Percentiles rank a stretch among this genome's conserved stretches.
phyloP scores from a whole-genome alignment of 225 moss, liverwort and hornwort genomes.

The Thuidium tamariscinum region DNA sequence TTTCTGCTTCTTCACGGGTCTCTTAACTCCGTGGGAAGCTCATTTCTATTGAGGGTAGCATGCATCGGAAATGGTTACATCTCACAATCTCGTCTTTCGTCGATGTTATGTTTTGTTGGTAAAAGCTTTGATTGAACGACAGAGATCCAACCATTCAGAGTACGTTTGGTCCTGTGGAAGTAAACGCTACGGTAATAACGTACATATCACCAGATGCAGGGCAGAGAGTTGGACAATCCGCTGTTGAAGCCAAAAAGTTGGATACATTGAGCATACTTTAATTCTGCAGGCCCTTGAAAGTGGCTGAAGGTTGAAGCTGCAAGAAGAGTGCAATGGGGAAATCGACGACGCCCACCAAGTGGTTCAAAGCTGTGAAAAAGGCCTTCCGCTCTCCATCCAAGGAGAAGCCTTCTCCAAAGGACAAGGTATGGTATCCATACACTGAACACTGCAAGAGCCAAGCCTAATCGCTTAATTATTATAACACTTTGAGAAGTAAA shows the following conservation, averaged over 20 bases:
- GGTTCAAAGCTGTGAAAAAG: conserved; percentile 54
- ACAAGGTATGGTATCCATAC: conserved; percentile 2
- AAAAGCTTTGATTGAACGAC: not conserved
- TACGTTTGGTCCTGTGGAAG: too few species aligned
- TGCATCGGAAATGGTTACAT: not conserved
- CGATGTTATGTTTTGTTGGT: not conserved
- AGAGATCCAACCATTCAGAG: not conserved
- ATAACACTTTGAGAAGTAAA: not conserved
- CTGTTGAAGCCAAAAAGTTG: not conserved
- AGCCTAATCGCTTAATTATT: not conserved
- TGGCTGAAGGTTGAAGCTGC: conserved; percentile 2
- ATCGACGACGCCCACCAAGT: conserved; percentile 34
- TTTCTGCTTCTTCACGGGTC: not conserved
- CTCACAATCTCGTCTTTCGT: not conserved
- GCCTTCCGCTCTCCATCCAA: conserved; percentile 46
- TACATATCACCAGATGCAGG: not conserved
- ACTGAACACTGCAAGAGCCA: too few species aligned
- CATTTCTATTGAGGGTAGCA: not conserved
- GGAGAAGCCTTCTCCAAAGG: conserved; percentile 7
- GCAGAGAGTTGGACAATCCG: not conserved
- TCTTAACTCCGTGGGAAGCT: not conserved
- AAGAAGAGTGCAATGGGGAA: conserved; percentile 26
- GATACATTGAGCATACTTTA: not conserved
- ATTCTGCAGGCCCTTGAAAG: conserved; percentile 14
- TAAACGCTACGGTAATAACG: too few species aligned